A percentile compares a stretch with the other conserved stretches of the same genome.
Evolutionary conservation across 176 grass and related monocot genomes (phyloP).

Genomic region (Rhynchospora tenuis): DNA sequence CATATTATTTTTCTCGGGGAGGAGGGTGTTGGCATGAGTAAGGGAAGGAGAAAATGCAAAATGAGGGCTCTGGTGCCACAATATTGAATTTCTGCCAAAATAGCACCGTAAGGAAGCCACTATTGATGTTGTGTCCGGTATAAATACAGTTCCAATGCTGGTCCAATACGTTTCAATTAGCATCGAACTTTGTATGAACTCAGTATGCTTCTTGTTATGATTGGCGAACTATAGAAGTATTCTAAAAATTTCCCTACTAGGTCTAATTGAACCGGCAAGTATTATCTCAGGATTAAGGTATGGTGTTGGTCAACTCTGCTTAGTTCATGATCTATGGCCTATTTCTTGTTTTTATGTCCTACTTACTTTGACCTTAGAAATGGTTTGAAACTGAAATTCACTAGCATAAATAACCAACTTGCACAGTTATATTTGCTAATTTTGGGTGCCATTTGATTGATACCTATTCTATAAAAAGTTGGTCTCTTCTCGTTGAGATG

Average conservation of each 20-base stretch:
- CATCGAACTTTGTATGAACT: neutral
- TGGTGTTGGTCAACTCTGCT: neutral
- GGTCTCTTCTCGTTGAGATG: neutral
- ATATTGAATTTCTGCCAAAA: neutral
- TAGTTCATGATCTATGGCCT: neutral
- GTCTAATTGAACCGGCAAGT: neutral
- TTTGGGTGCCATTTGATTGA: neutral
- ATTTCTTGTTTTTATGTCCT: neutral
- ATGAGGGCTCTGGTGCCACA: neutral
- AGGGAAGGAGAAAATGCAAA: neutral
- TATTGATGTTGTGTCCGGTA: neutral
- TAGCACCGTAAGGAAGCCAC: neutral
- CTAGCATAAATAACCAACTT: neutral
- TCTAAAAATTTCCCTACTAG: neutral
- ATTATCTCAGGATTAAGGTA: constrained; percentile 1
- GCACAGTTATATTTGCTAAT: neutral
- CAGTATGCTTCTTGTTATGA: neutral
- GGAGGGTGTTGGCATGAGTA: too few species aligned
- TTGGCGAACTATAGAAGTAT: neutral
- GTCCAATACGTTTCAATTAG: neutral
- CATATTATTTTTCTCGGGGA: neutral
- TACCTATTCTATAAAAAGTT: neutral
- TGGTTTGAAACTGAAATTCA: neutral
- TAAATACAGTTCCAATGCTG: neutral
- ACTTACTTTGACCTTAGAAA: neutral